Evolutionary conservation across 169 alveolate genomes (phyloP).

Genomic region (Eimeria maxima): DNA sequence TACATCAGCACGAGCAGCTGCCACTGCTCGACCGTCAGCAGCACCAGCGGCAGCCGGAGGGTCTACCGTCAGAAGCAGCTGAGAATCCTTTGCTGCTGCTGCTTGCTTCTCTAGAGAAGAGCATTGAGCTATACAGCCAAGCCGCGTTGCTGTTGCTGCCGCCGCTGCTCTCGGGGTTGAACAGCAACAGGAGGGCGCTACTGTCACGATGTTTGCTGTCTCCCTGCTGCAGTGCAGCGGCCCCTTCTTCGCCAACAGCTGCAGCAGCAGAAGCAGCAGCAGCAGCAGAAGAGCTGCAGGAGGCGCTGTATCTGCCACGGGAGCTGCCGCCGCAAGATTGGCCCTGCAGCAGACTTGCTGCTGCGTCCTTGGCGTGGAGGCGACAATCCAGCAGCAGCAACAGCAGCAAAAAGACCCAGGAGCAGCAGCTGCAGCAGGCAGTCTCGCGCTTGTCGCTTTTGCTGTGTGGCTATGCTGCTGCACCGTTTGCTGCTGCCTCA

Average conservation of each 20-base stretch:
- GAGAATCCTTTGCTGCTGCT: constrained; percentile 53
- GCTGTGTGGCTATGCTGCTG: neutral
- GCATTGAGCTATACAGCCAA: constrained; percentile 24
- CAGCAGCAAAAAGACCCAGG: constrained; percentile 16
- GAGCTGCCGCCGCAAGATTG: too few species aligned
- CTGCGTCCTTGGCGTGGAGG: neutral
- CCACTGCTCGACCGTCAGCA: neutral
- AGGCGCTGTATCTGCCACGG: constrained; percentile 1
- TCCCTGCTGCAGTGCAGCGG: constrained; percentile 10
- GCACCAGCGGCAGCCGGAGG: neutral
- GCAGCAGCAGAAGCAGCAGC: constrained; percentile 34
- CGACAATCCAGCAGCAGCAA: neutral
- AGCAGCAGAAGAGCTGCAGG: constrained; percentile 61
- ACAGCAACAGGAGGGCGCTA: constrained; percentile 34
- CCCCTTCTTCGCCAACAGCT: neutral
- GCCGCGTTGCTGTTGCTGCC: constrained; percentile 17
- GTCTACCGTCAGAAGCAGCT: constrained; percentile 2
- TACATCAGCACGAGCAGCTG: neutral
- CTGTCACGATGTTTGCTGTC: constrained; percentile 15
- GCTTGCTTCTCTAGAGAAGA: constrained; percentile 1
- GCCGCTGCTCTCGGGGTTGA: constrained; percentile 43
- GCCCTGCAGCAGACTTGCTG: neutral
- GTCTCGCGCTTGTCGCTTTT: constrained; percentile 13
- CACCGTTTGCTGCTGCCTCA: constrained; percentile 9
- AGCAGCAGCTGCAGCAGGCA: constrained; percentile 10